These are phyloP conservation scores for Neohortaea acidophila DNA, from an alignment of 495 filamentous ascomycete species.

Conservation along the genomic window DNA sequence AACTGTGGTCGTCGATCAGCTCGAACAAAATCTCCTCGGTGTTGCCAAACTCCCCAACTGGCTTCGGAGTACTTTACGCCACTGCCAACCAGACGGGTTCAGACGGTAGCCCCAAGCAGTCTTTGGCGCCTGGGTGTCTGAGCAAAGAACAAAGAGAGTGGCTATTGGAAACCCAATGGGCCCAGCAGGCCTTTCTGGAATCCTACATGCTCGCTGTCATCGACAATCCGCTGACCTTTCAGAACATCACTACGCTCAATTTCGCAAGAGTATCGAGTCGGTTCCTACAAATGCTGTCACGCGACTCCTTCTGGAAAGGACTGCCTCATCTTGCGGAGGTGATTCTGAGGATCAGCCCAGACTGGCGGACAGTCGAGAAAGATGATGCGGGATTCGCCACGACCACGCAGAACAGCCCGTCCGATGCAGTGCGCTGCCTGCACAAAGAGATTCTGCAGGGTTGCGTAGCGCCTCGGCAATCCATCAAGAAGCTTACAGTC, in stretches of 20 bases:
- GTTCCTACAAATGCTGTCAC: conserved; percentile 31
- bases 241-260: conserved; percentile 31
- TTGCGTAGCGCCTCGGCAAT: conserved; percentile 25
- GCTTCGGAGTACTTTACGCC: not conserved
- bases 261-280: conserved; percentile 38
- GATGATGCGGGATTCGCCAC: conserved; percentile 26
- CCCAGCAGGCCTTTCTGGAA: conserved; percentile 41
- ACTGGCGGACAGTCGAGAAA: conserved; percentile 37
- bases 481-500: conserved; percentile 36
- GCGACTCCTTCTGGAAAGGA: conserved; percentile 36
- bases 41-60: not conserved
- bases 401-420: conserved; percentile 29
- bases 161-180: conserved; percentile 42
- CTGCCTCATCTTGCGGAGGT: conserved; percentile 32
- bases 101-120: not conserved
- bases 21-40: not conserved
- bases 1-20: conserved; percentile 8
- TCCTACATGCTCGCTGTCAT: conserved; percentile 39
- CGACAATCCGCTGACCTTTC: conserved; percentile 33
- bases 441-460: conserved; percentile 29
- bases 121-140: conserved; percentile 17
- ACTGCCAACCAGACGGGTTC: too few species aligned
- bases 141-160: conserved; percentile 40
- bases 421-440: conserved; percentile 29
- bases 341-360: conserved; percentile 35